Evolutionary conservation across 73 alveolate species (phyloP), one percentile per base, ranked within the genome.

Genomic region (Halteria grandinella): DNA sequence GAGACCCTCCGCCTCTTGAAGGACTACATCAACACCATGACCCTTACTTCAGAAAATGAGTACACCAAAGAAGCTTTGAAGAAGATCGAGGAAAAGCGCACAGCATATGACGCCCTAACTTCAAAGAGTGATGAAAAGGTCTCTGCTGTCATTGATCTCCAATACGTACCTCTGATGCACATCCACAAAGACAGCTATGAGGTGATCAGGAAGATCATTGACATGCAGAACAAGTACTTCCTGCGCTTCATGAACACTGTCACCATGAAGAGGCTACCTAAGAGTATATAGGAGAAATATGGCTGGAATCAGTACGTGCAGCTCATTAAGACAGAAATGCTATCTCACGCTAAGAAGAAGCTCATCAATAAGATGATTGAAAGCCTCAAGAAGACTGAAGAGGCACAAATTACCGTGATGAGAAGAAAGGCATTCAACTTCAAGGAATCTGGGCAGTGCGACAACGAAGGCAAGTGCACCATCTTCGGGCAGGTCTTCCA

Each of bases 401-500:
- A 15, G 58, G 58, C 48, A 8, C 7, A 15, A 23, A 32, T 18
- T 6, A 43, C 8, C 15, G 39, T 62, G 1, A 62, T 27, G 43
- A 80, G 95, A 63, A 78, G 83, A 37, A 74, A 59, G 31, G 95
- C 95, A 18, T 34, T 28, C 47, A 21, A 74, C 1, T 57, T 74
- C 79, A 83, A 63, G 54, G 83, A 82, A 32, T 0, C 81, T 24
- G 91, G 93, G 15, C 41, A 55, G 52, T 69, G 39, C 0, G 96
- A 88, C 58, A 85, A 83, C 34, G 49, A 57, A 24, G 96, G 91
- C 11, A 70, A 75, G 47, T 23, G 48, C 14, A 76, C 90, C 62
- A 23, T 88, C 60, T 88, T 76, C 48, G 96, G 96, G 0, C 86
- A 88, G 76, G 55, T 84, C 36, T 52, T 59, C 73, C 37, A 79